phyloP scores from a whole-genome alignment of 148 eudicot species.

The Limonium bicolor region DNA sequence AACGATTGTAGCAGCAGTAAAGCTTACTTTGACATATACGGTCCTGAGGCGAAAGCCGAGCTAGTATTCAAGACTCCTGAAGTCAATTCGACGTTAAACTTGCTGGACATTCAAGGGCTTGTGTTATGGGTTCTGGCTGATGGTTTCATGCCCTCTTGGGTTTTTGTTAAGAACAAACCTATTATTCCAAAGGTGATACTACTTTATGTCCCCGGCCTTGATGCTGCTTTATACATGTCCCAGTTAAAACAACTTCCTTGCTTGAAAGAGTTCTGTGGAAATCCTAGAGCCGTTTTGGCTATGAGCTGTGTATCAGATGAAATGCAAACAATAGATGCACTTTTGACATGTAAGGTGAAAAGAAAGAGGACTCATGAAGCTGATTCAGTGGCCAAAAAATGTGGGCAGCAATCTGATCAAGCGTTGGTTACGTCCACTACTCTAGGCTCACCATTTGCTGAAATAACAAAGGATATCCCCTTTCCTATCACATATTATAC shows the following conservation, averaged over 20 bases:
- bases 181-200: constrained; percentile 83
- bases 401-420: constrained; percentile 29
- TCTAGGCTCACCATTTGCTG: constrained; percentile 17
- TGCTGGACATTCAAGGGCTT: constrained; percentile 93
- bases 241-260: constrained; percentile 42
- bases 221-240: constrained; percentile 71
- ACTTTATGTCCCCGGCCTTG: constrained; percentile 92
- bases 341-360: constrained; percentile 75
- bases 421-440: constrained; percentile 28
- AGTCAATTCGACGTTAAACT: constrained; percentile 41
- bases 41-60: constrained; percentile 76
- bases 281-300: constrained; percentile 74
- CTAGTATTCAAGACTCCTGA: constrained; percentile 49
- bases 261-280: constrained; percentile 67
- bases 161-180: constrained; percentile 60
- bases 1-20: constrained; percentile 6
- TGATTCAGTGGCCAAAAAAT: constrained; percentile 19
- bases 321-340: constrained; percentile 83
- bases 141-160: constrained; percentile 87
- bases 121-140: constrained; percentile 94
- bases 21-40: constrained; percentile 54
- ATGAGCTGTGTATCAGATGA: constrained; percentile 94
- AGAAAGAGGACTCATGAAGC: constrained; percentile 66
- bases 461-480: constrained; percentile 40
- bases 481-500: constrained; percentile 79